These are phyloP conservation scores for Colletotrichum liaoningense DNA, from an alignment of 2,329 filamentous ascomycete species.

Conservation along the genomic window DNA sequence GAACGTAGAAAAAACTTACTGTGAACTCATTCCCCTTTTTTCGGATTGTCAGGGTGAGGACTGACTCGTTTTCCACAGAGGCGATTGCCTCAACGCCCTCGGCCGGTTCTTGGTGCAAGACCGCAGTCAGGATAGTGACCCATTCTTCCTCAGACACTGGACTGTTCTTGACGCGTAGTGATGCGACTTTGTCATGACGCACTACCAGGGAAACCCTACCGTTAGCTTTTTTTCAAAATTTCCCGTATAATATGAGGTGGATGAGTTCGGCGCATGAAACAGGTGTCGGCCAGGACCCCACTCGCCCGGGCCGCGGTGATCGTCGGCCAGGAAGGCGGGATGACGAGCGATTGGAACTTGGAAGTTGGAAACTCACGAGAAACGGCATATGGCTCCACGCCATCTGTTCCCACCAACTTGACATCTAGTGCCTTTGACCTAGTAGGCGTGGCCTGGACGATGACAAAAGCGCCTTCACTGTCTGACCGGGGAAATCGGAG, in stretches of 20 bases:
- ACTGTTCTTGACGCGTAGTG: constrained; percentile 64
- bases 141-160: constrained; percentile 73
- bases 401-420: constrained; percentile 76
- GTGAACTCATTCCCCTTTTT: constrained; percentile 77
- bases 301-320: constrained; percentile 32
- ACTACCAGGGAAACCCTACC: constrained; percentile 28
- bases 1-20: constrained; percentile 54
- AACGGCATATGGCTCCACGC: constrained; percentile 67
- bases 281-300: constrained; percentile 26
- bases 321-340: constrained; percentile 27
- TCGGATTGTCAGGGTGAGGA: constrained; percentile 72
- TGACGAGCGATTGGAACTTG: constrained; percentile 29
- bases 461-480: constrained; percentile 63
- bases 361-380: constrained; percentile 59
- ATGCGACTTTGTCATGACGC: constrained; percentile 61
- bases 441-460: constrained; percentile 68
- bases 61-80: constrained; percentile 62
- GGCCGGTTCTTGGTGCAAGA: constrained; percentile 64
- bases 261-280: constrained; percentile 39
- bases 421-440: constrained; percentile 68
- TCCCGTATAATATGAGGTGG: constrained; percentile 2
- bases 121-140: constrained; percentile 68
- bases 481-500: constrained; percentile 70
- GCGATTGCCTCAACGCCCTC: constrained; percentile 71
- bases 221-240: constrained; percentile 11